Evolutionary conservation across 192 early-diverging fungal species (phyloP).

Genomic region (Entrophospora sp.): DNA sequence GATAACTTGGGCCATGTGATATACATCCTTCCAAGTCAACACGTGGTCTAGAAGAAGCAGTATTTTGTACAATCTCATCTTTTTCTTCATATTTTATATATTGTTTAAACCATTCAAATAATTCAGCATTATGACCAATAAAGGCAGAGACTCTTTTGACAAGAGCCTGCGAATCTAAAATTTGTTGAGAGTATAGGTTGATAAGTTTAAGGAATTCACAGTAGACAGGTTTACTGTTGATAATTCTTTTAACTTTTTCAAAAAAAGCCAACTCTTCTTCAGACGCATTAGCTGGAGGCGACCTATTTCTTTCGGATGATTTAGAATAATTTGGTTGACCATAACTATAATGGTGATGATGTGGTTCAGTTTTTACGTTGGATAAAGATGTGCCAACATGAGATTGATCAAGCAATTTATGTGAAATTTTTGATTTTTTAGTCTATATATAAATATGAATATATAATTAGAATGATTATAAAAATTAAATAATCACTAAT

Average conservation of each 20-base stretch:
- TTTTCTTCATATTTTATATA: conserved; percentile 78
- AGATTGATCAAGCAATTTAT: neutral
- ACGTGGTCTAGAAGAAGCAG: conserved; percentile 48
- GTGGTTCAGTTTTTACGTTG: neutral
- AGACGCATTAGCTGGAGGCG: conserved; percentile 34
- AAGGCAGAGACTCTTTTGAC: conserved; percentile 83
- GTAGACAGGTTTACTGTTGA: conserved; percentile 81
- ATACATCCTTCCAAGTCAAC: conserved; percentile 53
- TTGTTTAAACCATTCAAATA: conserved; percentile 93
- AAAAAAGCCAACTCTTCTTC: conserved; percentile 95
- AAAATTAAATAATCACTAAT: neutral
- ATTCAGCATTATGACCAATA: conserved; percentile 68
- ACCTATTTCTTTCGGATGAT: neutral
- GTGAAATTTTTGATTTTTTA: conserved; percentile 13
- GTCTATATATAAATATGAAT: conserved; percentile 1
- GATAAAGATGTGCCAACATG: neutral
- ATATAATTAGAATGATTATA: too few species aligned
- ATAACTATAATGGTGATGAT: too few species aligned
- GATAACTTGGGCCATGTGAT: conserved; percentile 66
- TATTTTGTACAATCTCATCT: conserved; percentile 56
- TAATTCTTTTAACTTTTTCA: conserved; percentile 79
- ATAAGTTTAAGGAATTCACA: conserved; percentile 95
- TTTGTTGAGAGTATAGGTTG: conserved; percentile 90
- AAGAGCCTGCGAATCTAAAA: conserved; percentile 75
- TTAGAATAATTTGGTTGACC: too few species aligned